Evolutionary conservation across 176 grass and related monocot genomes (phyloP).

Genomic region (Puccinellia tenuiflora): DNA sequence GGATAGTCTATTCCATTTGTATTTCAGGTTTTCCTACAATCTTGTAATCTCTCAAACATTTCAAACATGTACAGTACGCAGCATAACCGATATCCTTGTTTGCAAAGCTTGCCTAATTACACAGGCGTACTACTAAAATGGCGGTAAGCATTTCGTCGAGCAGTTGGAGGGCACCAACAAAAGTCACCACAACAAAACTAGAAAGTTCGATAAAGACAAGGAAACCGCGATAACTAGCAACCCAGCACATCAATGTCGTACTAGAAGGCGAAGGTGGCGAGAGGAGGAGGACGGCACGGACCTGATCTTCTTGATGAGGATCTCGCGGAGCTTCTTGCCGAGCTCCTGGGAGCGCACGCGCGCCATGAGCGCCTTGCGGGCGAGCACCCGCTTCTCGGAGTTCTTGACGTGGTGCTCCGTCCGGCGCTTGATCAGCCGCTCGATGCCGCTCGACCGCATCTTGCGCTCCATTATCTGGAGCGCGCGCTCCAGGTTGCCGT

Average conservation of each 20-base stretch:
- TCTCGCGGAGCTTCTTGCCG: constrained; percentile 69
- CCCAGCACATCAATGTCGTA: neutral
- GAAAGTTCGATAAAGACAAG: neutral
- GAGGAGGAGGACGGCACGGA: neutral
- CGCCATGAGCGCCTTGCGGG: constrained; percentile 77
- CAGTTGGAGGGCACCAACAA: neutral
- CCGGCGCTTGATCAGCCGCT: constrained; percentile 61
- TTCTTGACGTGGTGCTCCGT: constrained; percentile 77
- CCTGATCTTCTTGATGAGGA: constrained; percentile 95
- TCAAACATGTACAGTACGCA: neutral
- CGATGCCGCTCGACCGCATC: constrained; percentile 81
- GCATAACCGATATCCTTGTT: neutral
- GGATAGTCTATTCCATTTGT: neutral
- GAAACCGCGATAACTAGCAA: neutral
- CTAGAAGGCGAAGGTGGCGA: neutral
- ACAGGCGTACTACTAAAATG: neutral
- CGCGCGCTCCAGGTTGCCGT: constrained; percentile 87
- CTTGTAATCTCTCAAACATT: neutral
- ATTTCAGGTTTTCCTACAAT: neutral
- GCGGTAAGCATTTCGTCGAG: constrained; percentile 13
- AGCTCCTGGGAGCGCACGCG: constrained; percentile 80
- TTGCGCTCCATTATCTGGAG: constrained; percentile 66
- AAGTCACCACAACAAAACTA: neutral
- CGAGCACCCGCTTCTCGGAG: constrained; percentile 90
- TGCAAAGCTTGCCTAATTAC: neutral